Conservation (phyloP, 805 yeast genomes). For the Candida tallmaniae region DNA sequence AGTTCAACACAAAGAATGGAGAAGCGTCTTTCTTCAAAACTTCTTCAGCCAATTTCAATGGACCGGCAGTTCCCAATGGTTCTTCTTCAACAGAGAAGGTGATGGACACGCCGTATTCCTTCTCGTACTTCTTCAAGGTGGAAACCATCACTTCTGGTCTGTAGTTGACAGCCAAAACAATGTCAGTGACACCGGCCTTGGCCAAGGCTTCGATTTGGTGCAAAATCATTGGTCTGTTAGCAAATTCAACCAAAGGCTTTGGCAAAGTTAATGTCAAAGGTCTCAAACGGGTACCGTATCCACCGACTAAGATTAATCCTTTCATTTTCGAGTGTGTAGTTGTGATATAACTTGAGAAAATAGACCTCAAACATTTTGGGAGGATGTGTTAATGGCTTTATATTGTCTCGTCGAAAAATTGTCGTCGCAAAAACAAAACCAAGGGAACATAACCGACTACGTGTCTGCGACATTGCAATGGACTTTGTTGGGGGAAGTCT, state of each 20-base stretch:
- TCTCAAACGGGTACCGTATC: slow-evolving; percentile 99
- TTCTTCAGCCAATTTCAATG: slow-evolving; percentile 93
- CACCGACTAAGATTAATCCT: slow-evolving; percentile 97
- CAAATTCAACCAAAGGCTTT: slow-evolving; percentile 96
- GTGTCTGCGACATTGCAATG: slow-evolving; percentile 1
- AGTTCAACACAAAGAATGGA: slow-evolving; percentile 96
- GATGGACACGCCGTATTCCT: slow-evolving; percentile 88
- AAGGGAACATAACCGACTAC: neutral
- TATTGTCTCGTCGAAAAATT: slow-evolving; percentile 2
- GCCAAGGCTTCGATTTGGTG: slow-evolving; percentile 99
- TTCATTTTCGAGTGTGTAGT: no score
- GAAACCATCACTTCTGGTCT: slow-evolving; percentile 99
- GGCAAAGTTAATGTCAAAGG: slow-evolving; percentile 94
- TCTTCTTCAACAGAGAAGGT: slow-evolving; percentile 98
- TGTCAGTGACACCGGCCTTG: slow-evolving; percentile 97
- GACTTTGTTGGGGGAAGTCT: no score
- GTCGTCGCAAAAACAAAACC: slow-evolving; percentile 6
- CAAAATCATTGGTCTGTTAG: slow-evolving; percentile 97
- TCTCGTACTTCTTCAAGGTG: slow-evolving; percentile 89
- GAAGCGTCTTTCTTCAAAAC: slow-evolving; percentile 90
- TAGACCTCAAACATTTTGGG: neutral
- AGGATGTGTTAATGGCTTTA: slow-evolving; percentile 1
- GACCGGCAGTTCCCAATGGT: slow-evolving; percentile 99
- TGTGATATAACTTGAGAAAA: no score
- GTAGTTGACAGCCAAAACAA: slow-evolving; percentile 97